phyloP scores from a whole-genome alignment of 129 eudicot species.

The Daucus carota region DNA sequence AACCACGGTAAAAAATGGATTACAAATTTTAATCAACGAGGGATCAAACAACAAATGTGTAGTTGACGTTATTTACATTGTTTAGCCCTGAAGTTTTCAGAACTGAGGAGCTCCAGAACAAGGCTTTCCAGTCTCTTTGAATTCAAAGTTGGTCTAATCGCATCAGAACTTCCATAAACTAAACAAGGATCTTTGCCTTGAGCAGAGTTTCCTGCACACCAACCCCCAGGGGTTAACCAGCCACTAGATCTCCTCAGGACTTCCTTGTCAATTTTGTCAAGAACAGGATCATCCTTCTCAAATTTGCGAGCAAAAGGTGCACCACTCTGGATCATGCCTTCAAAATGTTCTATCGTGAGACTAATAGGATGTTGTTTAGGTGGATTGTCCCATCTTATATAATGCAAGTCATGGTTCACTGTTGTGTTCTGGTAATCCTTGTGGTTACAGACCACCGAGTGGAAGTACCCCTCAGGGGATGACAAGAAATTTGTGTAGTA shows the following conservation, averaged over 20 bases:
- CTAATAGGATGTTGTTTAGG: slow-evolving; percentile 59
- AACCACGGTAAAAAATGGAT: background rate
- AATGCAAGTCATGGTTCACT: slow-evolving; percentile 87
- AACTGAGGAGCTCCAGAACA: slow-evolving; percentile 55
- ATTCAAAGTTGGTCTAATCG: slow-evolving; percentile 54
- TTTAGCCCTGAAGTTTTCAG: slow-evolving; percentile 69
- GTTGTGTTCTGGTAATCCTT: slow-evolving; percentile 90
- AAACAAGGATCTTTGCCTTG: slow-evolving; percentile 43
- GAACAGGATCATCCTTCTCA: slow-evolving; percentile 51
- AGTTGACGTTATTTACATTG: slow-evolving; percentile 55
- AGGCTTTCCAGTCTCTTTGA: slow-evolving; percentile 75
- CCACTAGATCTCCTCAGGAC: slow-evolving; percentile 41
- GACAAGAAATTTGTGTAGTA: slow-evolving; percentile 90
- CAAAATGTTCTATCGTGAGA: slow-evolving; percentile 47
- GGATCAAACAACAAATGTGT: background rate
- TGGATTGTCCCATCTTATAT: slow-evolving; percentile 76
- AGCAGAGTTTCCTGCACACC: slow-evolving; percentile 48
- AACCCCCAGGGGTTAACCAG: slow-evolving; percentile 43
- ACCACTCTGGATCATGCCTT: slow-evolving; percentile 75
- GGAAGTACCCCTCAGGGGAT: slow-evolving; percentile 85
- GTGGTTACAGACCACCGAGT: slow-evolving; percentile 86
- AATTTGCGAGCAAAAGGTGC: slow-evolving; percentile 78
- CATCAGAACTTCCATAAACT: slow-evolving; percentile 45
- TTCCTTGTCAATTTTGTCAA: slow-evolving; percentile 63
- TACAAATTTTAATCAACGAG: background rate